A percentile compares a stretch with the other conserved stretches of the same genome.
phyloP scores from a whole-genome alignment of 768 basidiomycete genomes.

The Mycena vulgaris region DNA sequence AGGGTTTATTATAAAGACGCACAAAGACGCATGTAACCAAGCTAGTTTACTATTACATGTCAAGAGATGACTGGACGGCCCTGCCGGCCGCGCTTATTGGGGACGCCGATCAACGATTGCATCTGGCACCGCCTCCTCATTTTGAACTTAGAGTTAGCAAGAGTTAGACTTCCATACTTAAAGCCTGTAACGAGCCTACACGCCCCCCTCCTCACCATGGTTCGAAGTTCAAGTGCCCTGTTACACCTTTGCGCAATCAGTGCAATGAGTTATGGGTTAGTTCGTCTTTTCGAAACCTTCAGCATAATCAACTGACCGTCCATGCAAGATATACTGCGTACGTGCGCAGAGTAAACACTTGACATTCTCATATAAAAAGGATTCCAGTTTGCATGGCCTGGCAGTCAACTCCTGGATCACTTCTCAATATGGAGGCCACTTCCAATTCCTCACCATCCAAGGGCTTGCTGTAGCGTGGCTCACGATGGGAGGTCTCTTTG shows the following conservation, averaged over 20 bases:
- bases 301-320: not conserved
- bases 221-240: slow-evolving; percentile 30
- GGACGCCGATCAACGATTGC: no score
- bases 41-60: no score
- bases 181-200: no score
- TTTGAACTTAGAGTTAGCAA: no score
- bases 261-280: slow-evolving; percentile 56
- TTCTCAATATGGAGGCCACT: slow-evolving; percentile 73
- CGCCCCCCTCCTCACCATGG: no score
- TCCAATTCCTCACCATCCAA: slow-evolving; percentile 85
- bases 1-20: slow-evolving; percentile 64
- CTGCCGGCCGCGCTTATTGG: no score
- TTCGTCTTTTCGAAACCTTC: not conserved
- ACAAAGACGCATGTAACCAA: no score
- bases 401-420: slow-evolving; percentile 51
- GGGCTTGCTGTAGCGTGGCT: slow-evolving; percentile 61
- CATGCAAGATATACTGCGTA: slow-evolving; percentile 28
- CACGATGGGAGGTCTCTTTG: slow-evolving; percentile 45
- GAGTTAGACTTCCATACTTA: no score
- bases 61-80: no score
- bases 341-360: not conserved
- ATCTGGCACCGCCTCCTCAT: no score
- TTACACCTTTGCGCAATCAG: slow-evolving; percentile 51
- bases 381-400: slow-evolving; percentile 44
- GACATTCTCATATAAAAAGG: not conserved